phyloP scores from a whole-genome alignment of 495 filamentous ascomycete species.

The Trichoderma parareesei region DNA sequence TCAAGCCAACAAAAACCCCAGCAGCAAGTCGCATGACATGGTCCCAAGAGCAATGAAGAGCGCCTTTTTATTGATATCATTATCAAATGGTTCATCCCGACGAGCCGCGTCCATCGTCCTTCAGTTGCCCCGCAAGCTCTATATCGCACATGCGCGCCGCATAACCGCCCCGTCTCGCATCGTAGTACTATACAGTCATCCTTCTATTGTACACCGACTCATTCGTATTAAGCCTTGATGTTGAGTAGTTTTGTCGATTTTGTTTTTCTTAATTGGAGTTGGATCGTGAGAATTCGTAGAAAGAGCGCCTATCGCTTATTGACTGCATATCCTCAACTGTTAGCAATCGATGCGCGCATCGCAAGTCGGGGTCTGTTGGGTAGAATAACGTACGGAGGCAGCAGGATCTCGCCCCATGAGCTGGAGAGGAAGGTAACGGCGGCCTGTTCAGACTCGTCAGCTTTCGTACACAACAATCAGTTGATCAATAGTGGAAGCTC shows the following conservation, averaged over 20 bases:
- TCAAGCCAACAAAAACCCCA: no score
- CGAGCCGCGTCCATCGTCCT: background rate
- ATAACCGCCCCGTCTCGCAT: background rate
- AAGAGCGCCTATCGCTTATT: constrained; percentile 3
- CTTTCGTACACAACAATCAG: background rate
- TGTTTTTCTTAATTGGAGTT: background rate
- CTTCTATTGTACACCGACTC: constrained; percentile 6
- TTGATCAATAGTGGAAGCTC: constrained; percentile 25
- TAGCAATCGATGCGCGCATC: background rate
- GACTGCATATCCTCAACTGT: background rate
- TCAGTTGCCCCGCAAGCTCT: background rate
- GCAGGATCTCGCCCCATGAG: constrained; percentile 64
- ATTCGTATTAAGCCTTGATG: background rate
- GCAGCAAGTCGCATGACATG: background rate
- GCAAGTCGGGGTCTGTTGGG: background rate
- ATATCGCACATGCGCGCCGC: background rate
- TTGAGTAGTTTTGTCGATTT: background rate
- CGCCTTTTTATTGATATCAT: background rate
- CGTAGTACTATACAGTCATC: constrained; percentile 5
- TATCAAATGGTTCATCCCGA: background rate
- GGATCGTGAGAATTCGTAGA: background rate
- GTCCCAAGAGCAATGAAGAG: background rate
- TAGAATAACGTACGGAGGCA: constrained; percentile 48
- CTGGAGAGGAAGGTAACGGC: constrained; percentile 68
- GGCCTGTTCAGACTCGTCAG: constrained; percentile 36